These are phyloP conservation scores for Sambucus nigra DNA, from an alignment of 129 eudicot genomes.

Conservation along the genomic window DNA sequence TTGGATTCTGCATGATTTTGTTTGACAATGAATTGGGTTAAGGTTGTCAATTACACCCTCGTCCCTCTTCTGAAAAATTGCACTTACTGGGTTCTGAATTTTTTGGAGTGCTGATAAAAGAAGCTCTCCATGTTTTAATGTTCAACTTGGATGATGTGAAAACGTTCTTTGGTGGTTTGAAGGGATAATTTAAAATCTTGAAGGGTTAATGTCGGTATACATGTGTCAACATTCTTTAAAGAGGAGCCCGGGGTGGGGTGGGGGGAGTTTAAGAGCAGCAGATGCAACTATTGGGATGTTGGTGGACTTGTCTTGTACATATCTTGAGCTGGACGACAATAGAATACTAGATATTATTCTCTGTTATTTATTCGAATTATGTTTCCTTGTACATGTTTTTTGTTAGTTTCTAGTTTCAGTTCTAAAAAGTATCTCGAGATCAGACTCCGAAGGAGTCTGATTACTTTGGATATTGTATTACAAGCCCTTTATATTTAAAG, in stretches of 20 bases:
- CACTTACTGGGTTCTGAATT: not conserved
- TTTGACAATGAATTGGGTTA: no score
- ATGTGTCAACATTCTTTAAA: not conserved
- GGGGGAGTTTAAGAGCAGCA: not conserved
- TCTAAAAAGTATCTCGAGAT: no score
- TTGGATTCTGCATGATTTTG: no score
- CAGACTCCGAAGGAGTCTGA: no score
- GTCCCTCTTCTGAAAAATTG: not conserved
- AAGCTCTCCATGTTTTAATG: not conserved
- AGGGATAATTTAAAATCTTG: not conserved
- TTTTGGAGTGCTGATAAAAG: conserved; percentile 2
- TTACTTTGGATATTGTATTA: no score
- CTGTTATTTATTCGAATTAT: no score
- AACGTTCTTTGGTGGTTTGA: not conserved
- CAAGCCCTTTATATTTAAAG: no score
- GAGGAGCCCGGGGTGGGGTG: no score
- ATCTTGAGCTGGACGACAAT: not conserved
- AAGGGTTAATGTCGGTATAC: not conserved
- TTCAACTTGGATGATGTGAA: not conserved
- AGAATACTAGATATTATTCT: no score
- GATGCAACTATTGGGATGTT: not conserved
- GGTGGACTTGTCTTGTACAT: conserved; percentile 2
- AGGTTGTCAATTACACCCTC: no score
- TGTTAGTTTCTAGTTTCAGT: no score
- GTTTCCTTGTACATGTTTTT: no score